Evolutionary conservation across 2,329 filamentous ascomycete species (phyloP), one percentile per base, ranked within the genome.

Genomic region (Xylaria sp.): DNA sequence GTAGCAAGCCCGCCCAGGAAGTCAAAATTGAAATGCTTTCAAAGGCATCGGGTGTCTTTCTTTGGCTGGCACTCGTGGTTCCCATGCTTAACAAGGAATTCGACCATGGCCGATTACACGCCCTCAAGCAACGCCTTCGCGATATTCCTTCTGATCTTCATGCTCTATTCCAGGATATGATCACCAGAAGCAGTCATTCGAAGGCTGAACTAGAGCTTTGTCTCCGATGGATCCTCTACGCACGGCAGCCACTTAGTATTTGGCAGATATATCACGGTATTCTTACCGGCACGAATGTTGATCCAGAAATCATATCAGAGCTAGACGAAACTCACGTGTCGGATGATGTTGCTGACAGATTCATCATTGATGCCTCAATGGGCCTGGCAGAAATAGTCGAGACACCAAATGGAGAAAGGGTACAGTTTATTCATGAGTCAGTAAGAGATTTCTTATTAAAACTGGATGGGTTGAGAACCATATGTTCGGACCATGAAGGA

Each of bases 371-470:
- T 28, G 20, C 46, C 4, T 49, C 46, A 17, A 49, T 26, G 26
- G 46, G 46, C 6, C 23, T 49, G 1, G 23, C 46, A 13, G 46
- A 49, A 20, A 44, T 44, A 49, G 46, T 49, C 0, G 3, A 13
- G n/a, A 26, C 20, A 49, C 23, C 46, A 0, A 23, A 23, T n/a
- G n/a, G n/a, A n/a, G n/a, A n/a, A n/a, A n/a, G 6, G 10, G 46
- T 49, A 13, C 46, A 49, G 23, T 49, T 49, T 2, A 49, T 49
- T 49, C 46, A 49, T 49, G 46, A 49, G 13, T 49, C 46, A 13
- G 46, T 49, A 49, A 23, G 46, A 28, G 48, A 51, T 17, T 51
- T 51, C 13, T 17, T 51, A 26, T 31, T 51, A 6, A 31, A 31
- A 4, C 5, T 46, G 3, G 7, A 46, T 11, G 42, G 42, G 42